Evolutionary conservation across 768 basidiomycete species (phyloP), one percentile per base, ranked within the genome.

Genomic region (Hypsizygus marmoreus): DNA sequence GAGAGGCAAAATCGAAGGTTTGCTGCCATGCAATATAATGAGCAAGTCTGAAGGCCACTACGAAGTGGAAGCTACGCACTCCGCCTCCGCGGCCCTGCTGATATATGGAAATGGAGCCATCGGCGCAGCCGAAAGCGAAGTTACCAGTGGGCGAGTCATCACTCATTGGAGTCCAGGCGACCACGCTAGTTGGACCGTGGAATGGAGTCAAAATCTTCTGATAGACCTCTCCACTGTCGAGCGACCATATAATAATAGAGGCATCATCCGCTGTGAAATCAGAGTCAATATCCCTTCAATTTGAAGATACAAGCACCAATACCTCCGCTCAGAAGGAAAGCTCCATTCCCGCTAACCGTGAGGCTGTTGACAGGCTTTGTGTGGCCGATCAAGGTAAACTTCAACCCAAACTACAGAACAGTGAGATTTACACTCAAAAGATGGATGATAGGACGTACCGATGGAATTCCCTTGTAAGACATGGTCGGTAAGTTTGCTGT

Each of bases 301-400:
- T 16, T 20, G n/a, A n/a, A 6, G 24, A 16, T 11, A n/a, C 20
- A 23, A 36, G 19, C 20, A 20, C 24, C 11, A n/a, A n/a, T 13
- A 40, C 39, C 39, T 24, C 39, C 24, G 17, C 39, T 40, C 22
- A 40, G 39, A 14, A 40, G 39, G 6, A 40, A 25, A 25, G 39
- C n/a, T 20, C 39, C 39, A 40, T 40, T 25, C 6, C 17, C 20
- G 24, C 39, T 40, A 25, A 40, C 28, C 17, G 17, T 23, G 26
- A 40, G 24, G 4, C 12, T 17, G 28, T 40, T 40, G 14, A 40
- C 28, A 4, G 24, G 24, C 17, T 40, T 40, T 25, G 23, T 40
- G 39, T 40, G 39, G 28, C 28, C 6, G 26, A 25, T 28, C 20
- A 40, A 25, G 19, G 39, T 40, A 14, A 24, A 25, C 28, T 40